These are phyloP conservation scores for Gilbertella persicaria DNA, from an alignment of 371 early-diverging fungal species.

Conservation along the genomic window DNA sequence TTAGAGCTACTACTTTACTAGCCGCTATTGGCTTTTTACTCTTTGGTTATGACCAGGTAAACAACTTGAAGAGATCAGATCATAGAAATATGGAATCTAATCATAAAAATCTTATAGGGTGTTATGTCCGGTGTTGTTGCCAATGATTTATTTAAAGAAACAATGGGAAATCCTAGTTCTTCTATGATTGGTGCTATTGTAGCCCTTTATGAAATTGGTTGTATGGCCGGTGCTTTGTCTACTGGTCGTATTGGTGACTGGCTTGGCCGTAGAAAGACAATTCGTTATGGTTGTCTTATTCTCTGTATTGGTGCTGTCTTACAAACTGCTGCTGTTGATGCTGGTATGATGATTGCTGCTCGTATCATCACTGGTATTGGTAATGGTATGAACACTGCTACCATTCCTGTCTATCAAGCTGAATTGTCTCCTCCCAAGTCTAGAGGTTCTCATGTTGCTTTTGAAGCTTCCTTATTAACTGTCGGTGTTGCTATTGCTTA, in stretches of 20 bases:
- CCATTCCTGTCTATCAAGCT: conserved; percentile 45
- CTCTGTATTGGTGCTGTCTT: conserved; percentile 42
- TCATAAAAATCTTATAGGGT: conserved; percentile 23
- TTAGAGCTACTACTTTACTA: conserved; percentile 41
- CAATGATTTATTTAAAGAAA: conserved; percentile 28
- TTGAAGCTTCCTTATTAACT: conserved; percentile 35
- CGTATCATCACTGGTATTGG: conserved; percentile 48
- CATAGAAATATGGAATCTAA: conserved; percentile 2
- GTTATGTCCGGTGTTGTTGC: conserved; percentile 53
- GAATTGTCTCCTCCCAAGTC: conserved; percentile 74
- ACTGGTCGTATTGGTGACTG: conserved; percentile 47
- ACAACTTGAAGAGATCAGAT: not conserved
- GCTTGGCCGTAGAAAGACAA: conserved; percentile 41
- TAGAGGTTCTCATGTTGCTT: conserved; percentile 46
- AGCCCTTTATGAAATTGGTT: conserved; percentile 43
- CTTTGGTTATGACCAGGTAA: conserved; percentile 55
- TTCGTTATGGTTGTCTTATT: conserved; percentile 34
- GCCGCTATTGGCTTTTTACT: conserved; percentile 53
- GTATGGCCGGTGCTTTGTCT: conserved; percentile 36
- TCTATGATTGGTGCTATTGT: conserved; percentile 23
- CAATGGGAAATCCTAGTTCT: conserved; percentile 41
- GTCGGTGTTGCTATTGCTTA: conserved; percentile 45
- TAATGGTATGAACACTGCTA: conserved; percentile 44
- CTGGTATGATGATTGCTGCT: conserved; percentile 35
- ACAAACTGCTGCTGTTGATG: conserved; percentile 36